A percentile compares a stretch with the other conserved stretches of the same genome.
phyloP scores from a whole-genome alignment of 306 rosid species.

The Trifolium subterraneum region DNA sequence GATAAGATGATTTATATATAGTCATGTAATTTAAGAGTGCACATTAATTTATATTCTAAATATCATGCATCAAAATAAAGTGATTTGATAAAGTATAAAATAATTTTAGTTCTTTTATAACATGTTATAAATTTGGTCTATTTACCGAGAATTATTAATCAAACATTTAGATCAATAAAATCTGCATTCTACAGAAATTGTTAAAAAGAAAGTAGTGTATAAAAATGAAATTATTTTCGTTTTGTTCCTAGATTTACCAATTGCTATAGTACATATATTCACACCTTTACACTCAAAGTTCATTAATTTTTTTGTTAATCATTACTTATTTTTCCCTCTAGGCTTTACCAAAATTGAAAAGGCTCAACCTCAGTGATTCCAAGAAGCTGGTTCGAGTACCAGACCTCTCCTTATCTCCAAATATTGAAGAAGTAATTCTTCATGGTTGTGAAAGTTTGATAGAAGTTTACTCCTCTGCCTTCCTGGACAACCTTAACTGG shows the following conservation, averaged over 20 bases:
- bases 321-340: background rate
- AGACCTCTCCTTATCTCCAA: conserved; percentile 28
- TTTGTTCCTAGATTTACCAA: too few species aligned
- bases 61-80: background rate
- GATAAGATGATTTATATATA: too few species aligned
- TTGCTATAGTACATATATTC: too few species aligned
- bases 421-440: conserved; percentile 44
- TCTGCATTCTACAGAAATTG: background rate
- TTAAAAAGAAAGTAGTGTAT: too few species aligned
- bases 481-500: conserved; percentile 36
- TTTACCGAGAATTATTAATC: background rate
- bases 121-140: too few species aligned
- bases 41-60: too few species aligned
- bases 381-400: conserved; percentile 2
- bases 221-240: too few species aligned
- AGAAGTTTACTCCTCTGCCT: conserved; percentile 34
- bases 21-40: too few species aligned
- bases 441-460: background rate
- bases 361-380: conserved; percentile 31
- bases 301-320: too few species aligned
- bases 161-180: background rate
- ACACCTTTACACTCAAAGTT: background rate
- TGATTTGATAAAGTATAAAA: too few species aligned
- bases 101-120: too few species aligned
- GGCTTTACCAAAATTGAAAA: conserved; percentile 42